These are phyloP conservation scores for Malbranchea zuffiana DNA, from an alignment of 2,329 filamentous ascomycete genomes.

Conservation along the genomic window DNA sequence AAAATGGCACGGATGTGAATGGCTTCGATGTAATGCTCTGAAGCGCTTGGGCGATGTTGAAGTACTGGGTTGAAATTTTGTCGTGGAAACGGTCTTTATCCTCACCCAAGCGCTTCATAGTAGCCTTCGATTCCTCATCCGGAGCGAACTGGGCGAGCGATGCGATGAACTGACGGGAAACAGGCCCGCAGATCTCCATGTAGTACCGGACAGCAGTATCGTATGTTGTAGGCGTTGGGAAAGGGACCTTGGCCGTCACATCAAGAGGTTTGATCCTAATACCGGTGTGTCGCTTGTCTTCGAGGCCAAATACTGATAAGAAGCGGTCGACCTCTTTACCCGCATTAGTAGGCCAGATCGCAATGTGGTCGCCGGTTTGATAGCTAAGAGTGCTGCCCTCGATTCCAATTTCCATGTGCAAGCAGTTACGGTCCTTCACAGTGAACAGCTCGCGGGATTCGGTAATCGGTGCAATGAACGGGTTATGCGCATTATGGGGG, in stretches of 20 bases:
- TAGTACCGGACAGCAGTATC: constrained; percentile 90
- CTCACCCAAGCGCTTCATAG: constrained; percentile 76
- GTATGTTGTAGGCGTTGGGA: constrained; percentile 93
- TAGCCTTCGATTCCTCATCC: constrained; percentile 69
- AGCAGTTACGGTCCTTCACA: constrained; percentile 81
- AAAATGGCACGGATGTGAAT: constrained; percentile 84
- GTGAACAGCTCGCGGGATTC: constrained; percentile 87
- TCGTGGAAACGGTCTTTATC: constrained; percentile 95
- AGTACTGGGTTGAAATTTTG: constrained; percentile 67
- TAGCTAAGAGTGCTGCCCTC: constrained; percentile 81
- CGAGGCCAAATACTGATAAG: constrained; percentile 64
- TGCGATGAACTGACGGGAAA: constrained; percentile 89
- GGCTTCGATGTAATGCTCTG: constrained; percentile 60
- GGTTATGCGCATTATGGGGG: constrained; percentile 93
- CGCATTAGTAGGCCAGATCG: constrained; percentile 92
- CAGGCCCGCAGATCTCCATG: constrained; percentile 88
- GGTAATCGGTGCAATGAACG: constrained; percentile 85
- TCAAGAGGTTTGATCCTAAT: constrained; percentile 85
- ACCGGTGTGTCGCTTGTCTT: constrained; percentile 66
- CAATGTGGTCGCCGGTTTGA: constrained; percentile 94
- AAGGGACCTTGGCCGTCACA: constrained; percentile 91
- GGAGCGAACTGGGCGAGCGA: constrained; percentile 83
- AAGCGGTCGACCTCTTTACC: constrained; percentile 88
- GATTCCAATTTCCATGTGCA: constrained; percentile 92
- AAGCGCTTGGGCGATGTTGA: constrained; percentile 83